Base-by-base conservation (phyloP, 345 rosid species). In the Salix exigua region DNA sequence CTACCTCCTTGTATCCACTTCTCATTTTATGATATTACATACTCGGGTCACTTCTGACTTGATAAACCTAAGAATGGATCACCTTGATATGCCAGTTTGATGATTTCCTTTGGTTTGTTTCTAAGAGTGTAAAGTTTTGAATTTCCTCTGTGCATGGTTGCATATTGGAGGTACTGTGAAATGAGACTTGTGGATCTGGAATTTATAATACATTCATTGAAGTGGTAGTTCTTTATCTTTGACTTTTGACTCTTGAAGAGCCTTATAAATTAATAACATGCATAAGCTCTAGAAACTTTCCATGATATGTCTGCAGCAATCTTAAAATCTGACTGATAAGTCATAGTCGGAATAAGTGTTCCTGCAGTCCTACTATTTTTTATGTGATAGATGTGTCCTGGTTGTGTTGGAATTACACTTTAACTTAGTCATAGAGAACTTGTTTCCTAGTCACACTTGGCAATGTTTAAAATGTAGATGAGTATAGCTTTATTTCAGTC, bases 181-280 rank as follows among this genome's bases (percentile, higher is more conserved):
- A 44, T 44, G 38, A 73, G 60, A 55, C 40, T 18, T 2, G 26
- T 71, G 42, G 40, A 51, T 28, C 31, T 13, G 18, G 4, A 10
- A 28, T 26, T 62, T 61, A 9, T 28, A 28, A 16, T 23, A 23
- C 28, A 11, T 64, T 46, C 13, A 38, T 11, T 40, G 38, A 74
- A 48, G 50, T 23, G 7, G 7, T 5, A 19, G 44, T 74, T 40
- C 18, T n/a, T 18, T 37, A 6, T 50, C 14, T 73, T 61, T 14
- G 63, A 14, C 40, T 23, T 9, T 12, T 10, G 14, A 58, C 25
- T 73, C 4, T 19, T 62, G 3, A 68, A 63, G 69, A 64, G 33
- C 28, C 44, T 44, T 42, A 25, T 62, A 55, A 73, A 44, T 26
- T 13, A 73, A n/a, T 31, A 31, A 2, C 99, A 42, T 16, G 23